Percentiles rank a stretch among this genome's conserved stretches.
Evolutionary conservation across 176 grass and related monocot species (phyloP).

Genomic region (Eragrostis nindensis): DNA sequence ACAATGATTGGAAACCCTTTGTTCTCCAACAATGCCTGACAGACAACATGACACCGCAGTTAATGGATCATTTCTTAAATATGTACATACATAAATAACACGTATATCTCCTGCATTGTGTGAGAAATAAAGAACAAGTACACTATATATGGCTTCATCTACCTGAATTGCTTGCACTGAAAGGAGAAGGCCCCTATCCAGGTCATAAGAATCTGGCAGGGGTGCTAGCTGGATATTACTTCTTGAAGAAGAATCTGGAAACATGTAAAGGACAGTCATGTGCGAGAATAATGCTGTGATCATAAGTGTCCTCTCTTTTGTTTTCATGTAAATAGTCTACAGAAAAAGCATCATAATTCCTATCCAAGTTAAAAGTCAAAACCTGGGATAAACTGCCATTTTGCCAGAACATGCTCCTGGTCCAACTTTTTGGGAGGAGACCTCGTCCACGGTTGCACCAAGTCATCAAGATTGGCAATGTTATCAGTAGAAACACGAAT

Average conservation of each 20-base stretch:
- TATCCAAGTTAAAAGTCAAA: conserved; percentile 40
- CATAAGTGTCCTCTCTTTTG: not conserved
- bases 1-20: conserved; percentile 98
- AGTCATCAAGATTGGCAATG: conserved; percentile 67
- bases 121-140: not conserved
- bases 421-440: conserved; percentile 91
- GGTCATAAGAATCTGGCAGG: conserved; percentile 92
- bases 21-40: conserved; percentile 96
- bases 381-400: conserved; percentile 93
- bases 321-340: conserved; percentile 11
- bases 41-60: conserved; percentile 34
- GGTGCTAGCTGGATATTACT: conserved; percentile 73
- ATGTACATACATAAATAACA: not conserved
- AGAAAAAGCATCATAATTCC: conserved; percentile 25
- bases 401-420: conserved; percentile 72
- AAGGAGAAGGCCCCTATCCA: conserved; percentile 94
- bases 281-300: not conserved
- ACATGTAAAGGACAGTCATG: conserved; percentile 42
- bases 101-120: too few relatives aligned
- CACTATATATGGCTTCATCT: conserved; percentile 6
- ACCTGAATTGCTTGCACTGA: conserved; percentile 99
- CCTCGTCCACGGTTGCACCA: conserved; percentile 84
- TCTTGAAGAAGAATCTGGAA: conserved; percentile 85
- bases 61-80: conserved; percentile 29
- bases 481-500: conserved; percentile 66